Percentiles rank a stretch among this genome's conserved stretches.
Evolutionary conservation across 179 eudicot species (phyloP).

Genomic region (Gypsophila paniculata): DNA sequence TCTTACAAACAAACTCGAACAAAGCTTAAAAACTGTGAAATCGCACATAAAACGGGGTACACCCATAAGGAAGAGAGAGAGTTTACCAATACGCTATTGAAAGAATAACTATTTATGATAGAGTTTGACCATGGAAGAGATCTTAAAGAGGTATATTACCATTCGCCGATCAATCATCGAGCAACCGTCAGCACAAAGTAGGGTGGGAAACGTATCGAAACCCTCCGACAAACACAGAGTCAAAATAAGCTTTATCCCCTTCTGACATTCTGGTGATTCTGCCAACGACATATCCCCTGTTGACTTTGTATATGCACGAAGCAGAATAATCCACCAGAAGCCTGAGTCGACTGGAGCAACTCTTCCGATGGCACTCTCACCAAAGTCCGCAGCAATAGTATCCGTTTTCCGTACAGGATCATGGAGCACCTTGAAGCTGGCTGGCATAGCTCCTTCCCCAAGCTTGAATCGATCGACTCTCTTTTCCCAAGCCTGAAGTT

Average conservation of each 20-base stretch:
- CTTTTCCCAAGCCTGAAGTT: conserved; percentile 96
- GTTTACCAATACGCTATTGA: too few species aligned
- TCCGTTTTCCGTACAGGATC: conserved; percentile 81
- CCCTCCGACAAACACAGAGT: conserved; percentile 79
- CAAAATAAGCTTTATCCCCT: conserved; percentile 84
- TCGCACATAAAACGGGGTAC: too few species aligned
- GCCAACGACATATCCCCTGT: conserved; percentile 76
- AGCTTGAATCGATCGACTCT: conserved; percentile 82
- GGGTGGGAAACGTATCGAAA: conserved; percentile 85
- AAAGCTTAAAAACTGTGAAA: too few species aligned
- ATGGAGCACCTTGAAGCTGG: conserved; percentile 92
- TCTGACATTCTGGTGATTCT: conserved; percentile 91
- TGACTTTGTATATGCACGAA: conserved; percentile 92
- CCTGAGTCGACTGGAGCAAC: conserved; percentile 98
- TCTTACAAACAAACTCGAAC: too few species aligned
- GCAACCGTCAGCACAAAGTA: conserved; percentile 94
- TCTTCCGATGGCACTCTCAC: conserved; percentile 94
- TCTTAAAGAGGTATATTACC: conserved; percentile 43
- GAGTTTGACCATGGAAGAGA: background rate
- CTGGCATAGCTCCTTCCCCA: conserved; percentile 95
- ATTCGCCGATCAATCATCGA: conserved; percentile 96
- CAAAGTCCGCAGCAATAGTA: conserved; percentile 80
- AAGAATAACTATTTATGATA: background rate
- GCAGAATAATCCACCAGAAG: conserved; percentile 95
- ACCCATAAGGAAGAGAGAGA: too few species aligned